phyloP scores from a whole-genome alignment of 805 yeast genomes.

The Candida pini region DNA sequence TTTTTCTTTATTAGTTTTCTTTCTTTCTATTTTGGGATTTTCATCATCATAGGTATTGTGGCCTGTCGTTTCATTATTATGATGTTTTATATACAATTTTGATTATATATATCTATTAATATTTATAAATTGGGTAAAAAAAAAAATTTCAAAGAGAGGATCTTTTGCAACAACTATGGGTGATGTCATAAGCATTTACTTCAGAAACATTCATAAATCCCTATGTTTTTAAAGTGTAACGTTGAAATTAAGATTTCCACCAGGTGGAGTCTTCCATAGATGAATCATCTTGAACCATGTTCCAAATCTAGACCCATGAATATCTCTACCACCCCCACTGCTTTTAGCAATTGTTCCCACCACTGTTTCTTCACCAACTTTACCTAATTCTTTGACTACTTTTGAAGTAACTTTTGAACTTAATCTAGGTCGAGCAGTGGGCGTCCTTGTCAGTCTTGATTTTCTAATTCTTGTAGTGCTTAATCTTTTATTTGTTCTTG shows the following conservation, averaged over 20 bases:
- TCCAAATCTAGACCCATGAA: neutral
- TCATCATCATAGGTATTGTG: too few species aligned
- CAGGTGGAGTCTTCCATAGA: conserved; percentile 1
- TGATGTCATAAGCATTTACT: too few species aligned
- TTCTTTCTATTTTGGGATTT: too few species aligned
- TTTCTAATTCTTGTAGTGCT: conserved; percentile 26
- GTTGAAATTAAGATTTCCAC: conserved; percentile 14
- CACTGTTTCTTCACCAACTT: conserved; percentile 6
- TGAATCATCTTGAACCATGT: conserved; percentile 1
- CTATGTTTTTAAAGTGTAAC: conserved; percentile 6
- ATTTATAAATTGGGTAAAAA: too few species aligned
- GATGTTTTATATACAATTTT: too few species aligned
- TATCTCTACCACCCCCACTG: neutral
- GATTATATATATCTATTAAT: too few species aligned
- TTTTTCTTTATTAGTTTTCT: too few species aligned
- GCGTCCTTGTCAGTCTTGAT: conserved; percentile 26
- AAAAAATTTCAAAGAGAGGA: too few species aligned
- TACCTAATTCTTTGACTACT: conserved; percentile 19
- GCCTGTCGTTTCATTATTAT: too few species aligned
- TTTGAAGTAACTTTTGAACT: conserved; percentile 16
- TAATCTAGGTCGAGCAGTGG: conserved; percentile 25
- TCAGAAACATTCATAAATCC: neutral
- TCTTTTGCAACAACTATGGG: too few species aligned
- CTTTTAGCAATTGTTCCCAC: too few species aligned
- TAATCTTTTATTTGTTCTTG: conserved; percentile 15